Base-by-base conservation (phyloP, 208 protist species). In the Endotrypanum monterogeii region DNA sequence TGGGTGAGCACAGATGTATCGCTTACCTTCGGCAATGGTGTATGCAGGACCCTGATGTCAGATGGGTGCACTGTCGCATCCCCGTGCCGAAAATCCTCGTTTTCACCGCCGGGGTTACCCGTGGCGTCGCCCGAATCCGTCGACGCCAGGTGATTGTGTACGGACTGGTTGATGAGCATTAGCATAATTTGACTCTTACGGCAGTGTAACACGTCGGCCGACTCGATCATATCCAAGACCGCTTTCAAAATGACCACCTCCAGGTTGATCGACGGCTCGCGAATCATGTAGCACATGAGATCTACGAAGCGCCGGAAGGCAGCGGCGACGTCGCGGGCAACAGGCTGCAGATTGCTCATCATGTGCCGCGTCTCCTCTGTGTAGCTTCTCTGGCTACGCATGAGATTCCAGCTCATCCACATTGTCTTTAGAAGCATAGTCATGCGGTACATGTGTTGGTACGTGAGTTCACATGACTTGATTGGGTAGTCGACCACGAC, bases 171-270 rank as follows among this genome's bases (percentile, higher is more conserved):
- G 62, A 96, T 95, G 35, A 96, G 62, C 73, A 87, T 79, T 20
- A 95, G 78, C 82, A 96, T 91, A 35, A 95, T 91, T 76, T 95
- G 81, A 57, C 86, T 93, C 86, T 94, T 94, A 56, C 92, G 88
- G 23, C 80, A 57, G 71, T 94, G 82, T 41, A 96, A 72, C 74
- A 89, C 89, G 44, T 93, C 77, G 51, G 67, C 74, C 41, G 82
- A 62, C 37, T 84, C 82, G 11, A 91, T 86, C 62, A 96, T 83
- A 37, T 94, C 89, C 23, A 95, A 71, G 28, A 93, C 84, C 8
- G 83, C 74, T 68, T 92, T 87, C 75, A 86, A 92, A 46, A 96
- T 81, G 35, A 94, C 89, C 20, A 81, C 84, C 77, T 95, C 84
- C 11, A 95, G 80, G 62, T 90, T 86, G 32, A 85, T 82, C 3